phyloP scores from a whole-genome alignment of 495 filamentous ascomycete species.

The Aspergillus bertholletiae region DNA sequence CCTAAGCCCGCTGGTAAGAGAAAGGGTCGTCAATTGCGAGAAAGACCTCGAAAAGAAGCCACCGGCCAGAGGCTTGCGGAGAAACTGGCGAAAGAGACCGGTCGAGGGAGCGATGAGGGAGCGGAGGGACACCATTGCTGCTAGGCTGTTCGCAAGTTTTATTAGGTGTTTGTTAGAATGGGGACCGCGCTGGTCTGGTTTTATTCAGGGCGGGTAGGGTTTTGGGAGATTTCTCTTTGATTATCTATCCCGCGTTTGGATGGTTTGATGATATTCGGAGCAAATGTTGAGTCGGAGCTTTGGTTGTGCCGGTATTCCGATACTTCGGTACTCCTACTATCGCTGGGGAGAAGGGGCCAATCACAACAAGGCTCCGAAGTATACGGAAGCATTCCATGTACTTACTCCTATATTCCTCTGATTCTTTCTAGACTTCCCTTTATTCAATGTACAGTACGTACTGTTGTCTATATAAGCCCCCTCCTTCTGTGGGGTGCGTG shows the following conservation, averaged over 20 bases:
- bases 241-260: background rate
- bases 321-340: background rate
- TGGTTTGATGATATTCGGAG: slow-evolving; percentile 15
- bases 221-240: background rate
- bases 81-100: slow-evolving; percentile 34
- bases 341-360: no score
- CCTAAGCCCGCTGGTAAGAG: slow-evolving; percentile 29
- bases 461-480: no score
- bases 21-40: slow-evolving; percentile 30
- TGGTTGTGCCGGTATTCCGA: slow-evolving; percentile 28
- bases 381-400: no score
- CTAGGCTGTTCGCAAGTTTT: background rate
- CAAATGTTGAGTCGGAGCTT: slow-evolving; percentile 33
- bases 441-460: no score
- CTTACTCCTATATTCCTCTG: no score
- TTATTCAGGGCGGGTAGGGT: background rate
- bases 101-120: slow-evolving; percentile 32
- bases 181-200: background rate
- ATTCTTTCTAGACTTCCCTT: no score
- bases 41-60: slow-evolving; percentile 28
- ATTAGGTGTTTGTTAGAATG: background rate
- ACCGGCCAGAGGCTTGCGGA: slow-evolving; percentile 38
- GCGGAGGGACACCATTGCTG: slow-evolving; percentile 36
- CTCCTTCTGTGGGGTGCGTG: no score
- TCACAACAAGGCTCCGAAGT: no score